These are phyloP conservation scores for Neurospora tetraspora DNA, from an alignment of 495 filamentous ascomycete species.

Conservation along the genomic window DNA sequence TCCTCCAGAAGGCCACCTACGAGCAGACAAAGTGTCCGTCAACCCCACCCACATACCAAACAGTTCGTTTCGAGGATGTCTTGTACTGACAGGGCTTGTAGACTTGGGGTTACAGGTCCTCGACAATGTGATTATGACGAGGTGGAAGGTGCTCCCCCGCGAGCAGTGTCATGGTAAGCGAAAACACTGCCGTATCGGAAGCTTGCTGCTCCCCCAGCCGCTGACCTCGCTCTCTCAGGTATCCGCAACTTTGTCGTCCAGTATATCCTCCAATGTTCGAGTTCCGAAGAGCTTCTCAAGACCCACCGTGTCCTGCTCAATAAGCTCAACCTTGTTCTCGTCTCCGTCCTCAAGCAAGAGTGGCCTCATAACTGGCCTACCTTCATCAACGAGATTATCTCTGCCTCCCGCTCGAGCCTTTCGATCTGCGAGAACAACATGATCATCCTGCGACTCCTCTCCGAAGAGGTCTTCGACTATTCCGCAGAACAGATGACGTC, in stretches of 20 bases:
- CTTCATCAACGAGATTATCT: slow-evolving; percentile 99
- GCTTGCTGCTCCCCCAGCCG: background rate
- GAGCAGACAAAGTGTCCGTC: slow-evolving; percentile 90
- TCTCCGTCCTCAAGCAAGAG: slow-evolving; percentile 97
- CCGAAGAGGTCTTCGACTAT: slow-evolving; percentile 97
- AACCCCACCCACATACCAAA: slow-evolving; percentile 2
- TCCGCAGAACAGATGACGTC: slow-evolving; percentile 98
- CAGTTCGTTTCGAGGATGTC: background rate
- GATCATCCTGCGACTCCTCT: slow-evolving; percentile 90
- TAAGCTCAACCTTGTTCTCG: slow-evolving; percentile 94
- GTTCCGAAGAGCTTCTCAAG: slow-evolving; percentile 74
- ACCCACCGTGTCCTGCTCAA: slow-evolving; percentile 80
- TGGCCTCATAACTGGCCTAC: slow-evolving; percentile 99
- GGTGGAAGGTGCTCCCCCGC: slow-evolving; percentile 93
- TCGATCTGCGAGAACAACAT: slow-evolving; percentile 99
- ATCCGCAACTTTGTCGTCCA: slow-evolving; percentile 98
- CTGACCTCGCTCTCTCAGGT: slow-evolving; percentile 38
- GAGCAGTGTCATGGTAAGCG: slow-evolving; percentile 81
- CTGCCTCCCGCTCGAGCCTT: slow-evolving; percentile 84
- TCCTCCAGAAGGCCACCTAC: slow-evolving; percentile 80
- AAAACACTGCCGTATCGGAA: background rate
- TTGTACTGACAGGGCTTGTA: slow-evolving; percentile 41
- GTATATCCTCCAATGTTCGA: slow-evolving; percentile 89
- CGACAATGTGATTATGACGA: slow-evolving; percentile 96
- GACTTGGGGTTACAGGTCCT: slow-evolving; percentile 92